phyloP scores from a whole-genome alignment of 768 basidiomycete genomes.

The Inosperma sp. region DNA sequence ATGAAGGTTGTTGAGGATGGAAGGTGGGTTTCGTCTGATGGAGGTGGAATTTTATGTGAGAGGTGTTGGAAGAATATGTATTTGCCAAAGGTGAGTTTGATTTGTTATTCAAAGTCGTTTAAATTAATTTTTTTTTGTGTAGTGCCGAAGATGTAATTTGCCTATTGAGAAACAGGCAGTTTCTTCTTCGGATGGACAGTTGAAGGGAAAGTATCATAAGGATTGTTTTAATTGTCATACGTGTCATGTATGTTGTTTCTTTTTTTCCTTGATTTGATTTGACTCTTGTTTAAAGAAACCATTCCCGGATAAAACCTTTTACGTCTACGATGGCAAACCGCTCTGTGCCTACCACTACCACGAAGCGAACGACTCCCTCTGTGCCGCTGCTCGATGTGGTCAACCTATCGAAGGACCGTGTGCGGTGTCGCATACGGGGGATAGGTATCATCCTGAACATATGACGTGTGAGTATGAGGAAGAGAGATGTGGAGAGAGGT shows the following conservation, averaged over 20 bases:
- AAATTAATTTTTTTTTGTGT: constrained; percentile 3
- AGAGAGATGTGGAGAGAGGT: constrained; percentile 44
- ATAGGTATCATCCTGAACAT: constrained; percentile 85
- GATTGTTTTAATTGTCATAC: constrained; percentile 86
- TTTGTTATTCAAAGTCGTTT: constrained; percentile 7
- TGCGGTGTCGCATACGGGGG: constrained; percentile 77
- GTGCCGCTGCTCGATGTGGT: constrained; percentile 71
- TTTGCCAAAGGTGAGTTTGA: constrained; percentile 69
- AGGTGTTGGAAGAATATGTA: constrained; percentile 96
- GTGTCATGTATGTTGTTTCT: constrained; percentile 58
- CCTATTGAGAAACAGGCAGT: constrained; percentile 92
- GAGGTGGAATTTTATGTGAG: constrained; percentile 78
- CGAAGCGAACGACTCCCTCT: constrained; percentile 85
- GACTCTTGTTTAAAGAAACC: constrained; percentile 51
- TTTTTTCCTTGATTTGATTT: background rate
- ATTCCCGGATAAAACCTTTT: constrained; percentile 89
- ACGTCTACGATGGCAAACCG: constrained; percentile 86
- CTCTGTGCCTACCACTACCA: constrained; percentile 92
- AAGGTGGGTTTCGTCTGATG: constrained; percentile 76
- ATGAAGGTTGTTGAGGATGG: constrained; percentile 67
- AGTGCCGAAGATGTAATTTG: constrained; percentile 85
- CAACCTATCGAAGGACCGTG: constrained; percentile 93
- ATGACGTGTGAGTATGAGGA: constrained; percentile 73
- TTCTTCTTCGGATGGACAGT: constrained; percentile 85
- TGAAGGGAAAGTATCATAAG: constrained; percentile 93